Percentiles rank a stretch among this genome's conserved stretches.
These are phyloP conservation scores for Tulasnella sp. DNA, from an alignment of 768 basidiomycete genomes.

Conservation along the genomic window DNA sequence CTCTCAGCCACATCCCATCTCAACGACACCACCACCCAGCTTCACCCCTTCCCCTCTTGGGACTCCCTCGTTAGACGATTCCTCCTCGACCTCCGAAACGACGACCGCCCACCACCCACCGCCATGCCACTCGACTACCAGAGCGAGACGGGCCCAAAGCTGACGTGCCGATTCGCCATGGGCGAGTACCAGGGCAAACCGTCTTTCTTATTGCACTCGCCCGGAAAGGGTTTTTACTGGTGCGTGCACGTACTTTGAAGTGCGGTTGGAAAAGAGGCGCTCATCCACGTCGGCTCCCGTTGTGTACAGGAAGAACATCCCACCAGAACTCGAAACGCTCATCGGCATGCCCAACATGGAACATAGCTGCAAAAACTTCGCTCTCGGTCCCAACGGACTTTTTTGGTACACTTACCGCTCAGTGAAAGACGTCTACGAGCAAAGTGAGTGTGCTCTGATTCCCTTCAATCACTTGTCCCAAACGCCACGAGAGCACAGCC, in stretches of 20 bases:
- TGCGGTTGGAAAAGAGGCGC: neutral
- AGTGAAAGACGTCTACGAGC: constrained; percentile 7
- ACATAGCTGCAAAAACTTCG: neutral
- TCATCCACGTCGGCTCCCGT: too few relatives aligned
- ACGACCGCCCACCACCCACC: neutral
- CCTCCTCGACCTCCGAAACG: neutral
- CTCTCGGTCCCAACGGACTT: constrained; percentile 1
- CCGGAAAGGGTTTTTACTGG: neutral
- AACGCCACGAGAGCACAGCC: neutral
- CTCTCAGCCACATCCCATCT: neutral
- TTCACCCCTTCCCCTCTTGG: neutral
- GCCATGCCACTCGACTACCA: constrained; percentile 8
- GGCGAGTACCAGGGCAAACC: constrained; percentile 8
- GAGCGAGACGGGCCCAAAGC: constrained; percentile 5
- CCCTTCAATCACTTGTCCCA: neutral
- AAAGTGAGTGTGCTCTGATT: neutral
- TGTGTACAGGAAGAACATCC: constrained; percentile 9
- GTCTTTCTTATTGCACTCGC: neutral
- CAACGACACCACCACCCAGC: neutral
- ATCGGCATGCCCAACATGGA: constrained; percentile 1
- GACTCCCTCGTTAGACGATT: neutral
- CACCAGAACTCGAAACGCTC: constrained; percentile 5
- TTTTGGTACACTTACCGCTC: constrained; percentile 11
- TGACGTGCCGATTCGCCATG: constrained; percentile 6
- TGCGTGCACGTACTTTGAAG: neutral